phyloP scores from a whole-genome alignment of 2,329 filamentous ascomycete genomes.

The Talaromyces pinophilus region DNA sequence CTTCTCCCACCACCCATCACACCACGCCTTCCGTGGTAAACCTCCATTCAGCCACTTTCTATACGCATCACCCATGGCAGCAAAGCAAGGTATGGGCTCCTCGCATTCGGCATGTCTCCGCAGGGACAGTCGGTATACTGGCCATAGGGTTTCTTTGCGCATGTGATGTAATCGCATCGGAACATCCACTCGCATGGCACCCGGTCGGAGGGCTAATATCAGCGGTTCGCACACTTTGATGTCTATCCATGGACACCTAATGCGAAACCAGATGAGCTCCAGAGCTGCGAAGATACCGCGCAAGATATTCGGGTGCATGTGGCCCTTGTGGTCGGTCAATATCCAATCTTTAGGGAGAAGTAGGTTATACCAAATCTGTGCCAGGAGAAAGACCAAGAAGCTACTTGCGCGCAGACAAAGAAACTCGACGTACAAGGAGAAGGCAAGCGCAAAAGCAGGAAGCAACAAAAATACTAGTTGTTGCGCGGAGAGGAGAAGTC shows the following conservation, averaged over 20 bases:
- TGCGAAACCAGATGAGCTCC: constrained; percentile 7
- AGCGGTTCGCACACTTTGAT: constrained; percentile 2
- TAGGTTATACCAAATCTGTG: neutral
- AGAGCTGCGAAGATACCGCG: neutral
- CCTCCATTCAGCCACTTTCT: constrained; percentile 3
- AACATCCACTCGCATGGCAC: neutral
- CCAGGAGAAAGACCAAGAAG: neutral
- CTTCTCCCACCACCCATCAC: constrained; percentile 11
- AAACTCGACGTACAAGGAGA: neutral
- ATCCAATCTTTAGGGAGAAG: constrained; percentile 2
- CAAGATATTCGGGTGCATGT: neutral
- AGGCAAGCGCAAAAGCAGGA: neutral
- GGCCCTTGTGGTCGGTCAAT: neutral
- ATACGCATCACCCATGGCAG: constrained; percentile 11
- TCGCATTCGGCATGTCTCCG: neutral
- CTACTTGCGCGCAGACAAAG: constrained; percentile 9
- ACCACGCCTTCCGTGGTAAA: constrained; percentile 7
- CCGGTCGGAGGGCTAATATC: constrained; percentile 2
- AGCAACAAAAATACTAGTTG: neutral
- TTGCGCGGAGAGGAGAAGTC: neutral
- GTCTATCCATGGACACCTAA: constrained; percentile 5
- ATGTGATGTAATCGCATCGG: constrained; percentile 1
- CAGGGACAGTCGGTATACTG: constrained; percentile 2
- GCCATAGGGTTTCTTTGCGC: constrained; percentile 1
- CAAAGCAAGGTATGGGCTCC: constrained; percentile 4